Conservation (phyloP, 1,284 basidiomycete genomes). For the Leccinum fuscescens region DNA sequence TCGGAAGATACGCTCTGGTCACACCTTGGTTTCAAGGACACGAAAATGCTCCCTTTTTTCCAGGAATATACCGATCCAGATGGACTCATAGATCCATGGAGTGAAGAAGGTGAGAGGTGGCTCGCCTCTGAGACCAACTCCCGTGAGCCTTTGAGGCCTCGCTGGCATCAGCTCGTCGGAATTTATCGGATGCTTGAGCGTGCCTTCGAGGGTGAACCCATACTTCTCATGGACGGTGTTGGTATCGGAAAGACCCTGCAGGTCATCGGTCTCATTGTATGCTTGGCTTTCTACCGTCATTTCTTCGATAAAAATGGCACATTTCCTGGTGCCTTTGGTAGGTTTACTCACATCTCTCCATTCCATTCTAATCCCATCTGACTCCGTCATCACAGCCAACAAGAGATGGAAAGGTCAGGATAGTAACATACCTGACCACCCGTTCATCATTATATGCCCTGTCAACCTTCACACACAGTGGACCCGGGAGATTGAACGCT, state of each 20-base stretch:
- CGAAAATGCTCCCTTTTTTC: not conserved
- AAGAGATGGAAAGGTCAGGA: not conserved
- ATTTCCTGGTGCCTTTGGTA: conserved; percentile 10
- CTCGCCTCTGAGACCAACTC: no score
- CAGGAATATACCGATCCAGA: no score
- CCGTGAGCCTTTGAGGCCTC: not conserved
- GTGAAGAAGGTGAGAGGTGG: no score
- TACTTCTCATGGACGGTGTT: conserved; percentile 18
- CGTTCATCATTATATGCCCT: not conserved
- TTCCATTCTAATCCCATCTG: not conserved
- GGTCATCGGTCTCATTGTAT: conserved; percentile 7
- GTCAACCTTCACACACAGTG: conserved; percentile 6
- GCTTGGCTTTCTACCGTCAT: not conserved
- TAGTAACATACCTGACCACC: not conserved
- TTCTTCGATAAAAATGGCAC: not conserved
- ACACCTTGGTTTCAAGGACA: not conserved
- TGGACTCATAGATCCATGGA: no score
- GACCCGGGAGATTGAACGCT: not conserved
- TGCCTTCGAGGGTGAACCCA: not conserved
- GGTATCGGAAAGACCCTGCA: conserved; percentile 17
- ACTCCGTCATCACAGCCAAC: not conserved
- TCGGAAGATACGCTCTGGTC: not conserved
- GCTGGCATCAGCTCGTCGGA: conserved; percentile 19
- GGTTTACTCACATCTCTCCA: not conserved
- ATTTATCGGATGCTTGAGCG: conserved; percentile 13